Conservation (phyloP, 768 basidiomycete species). For the Suillus hirtellus region DNA sequence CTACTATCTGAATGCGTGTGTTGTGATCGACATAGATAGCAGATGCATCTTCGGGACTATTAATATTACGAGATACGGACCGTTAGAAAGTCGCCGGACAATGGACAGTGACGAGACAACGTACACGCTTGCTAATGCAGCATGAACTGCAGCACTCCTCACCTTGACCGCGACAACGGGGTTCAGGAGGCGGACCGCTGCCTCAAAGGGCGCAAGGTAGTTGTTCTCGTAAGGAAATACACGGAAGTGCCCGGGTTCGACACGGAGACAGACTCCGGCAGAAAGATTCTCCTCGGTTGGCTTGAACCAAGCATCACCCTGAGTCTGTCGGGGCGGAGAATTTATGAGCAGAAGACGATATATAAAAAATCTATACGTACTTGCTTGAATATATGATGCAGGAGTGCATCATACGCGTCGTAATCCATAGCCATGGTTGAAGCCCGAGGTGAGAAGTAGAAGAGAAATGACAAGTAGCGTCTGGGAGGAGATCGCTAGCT, state of each 20-base stretch:
- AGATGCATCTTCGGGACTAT: constrained; percentile 56
- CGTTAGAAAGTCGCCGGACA: constrained; percentile 10
- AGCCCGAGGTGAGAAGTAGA: neutral
- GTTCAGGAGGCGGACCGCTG: constrained; percentile 71
- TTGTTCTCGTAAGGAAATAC: constrained; percentile 86
- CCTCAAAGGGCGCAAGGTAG: constrained; percentile 81
- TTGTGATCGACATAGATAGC: constrained; percentile 74
- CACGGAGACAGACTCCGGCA: constrained; percentile 75
- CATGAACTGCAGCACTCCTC: constrained; percentile 77
- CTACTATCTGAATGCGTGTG: constrained; percentile 86
- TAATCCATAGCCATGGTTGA: constrained; percentile 45
- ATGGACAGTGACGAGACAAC: constrained; percentile 26
- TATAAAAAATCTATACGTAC: constrained; percentile 36
- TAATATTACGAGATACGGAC: neutral
- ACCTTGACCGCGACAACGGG: constrained; percentile 85
- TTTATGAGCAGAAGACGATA: constrained; percentile 3
- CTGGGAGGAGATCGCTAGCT: neutral
- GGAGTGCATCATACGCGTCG: constrained; percentile 76
- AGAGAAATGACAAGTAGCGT: constrained; percentile 3
- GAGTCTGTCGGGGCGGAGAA: constrained; percentile 50
- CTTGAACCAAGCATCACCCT: constrained; percentile 85
- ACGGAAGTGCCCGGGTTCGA: constrained; percentile 68
- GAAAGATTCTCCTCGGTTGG: constrained; percentile 81
- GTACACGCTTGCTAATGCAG: constrained; percentile 70
- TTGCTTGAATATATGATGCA: constrained; percentile 78